A percentile compares a stretch with the other conserved stretches of the same genome.
These are phyloP conservation scores for Shiraia sp. DNA, from an alignment of 2,329 filamentous ascomycete genomes.

Conservation along the genomic window DNA sequence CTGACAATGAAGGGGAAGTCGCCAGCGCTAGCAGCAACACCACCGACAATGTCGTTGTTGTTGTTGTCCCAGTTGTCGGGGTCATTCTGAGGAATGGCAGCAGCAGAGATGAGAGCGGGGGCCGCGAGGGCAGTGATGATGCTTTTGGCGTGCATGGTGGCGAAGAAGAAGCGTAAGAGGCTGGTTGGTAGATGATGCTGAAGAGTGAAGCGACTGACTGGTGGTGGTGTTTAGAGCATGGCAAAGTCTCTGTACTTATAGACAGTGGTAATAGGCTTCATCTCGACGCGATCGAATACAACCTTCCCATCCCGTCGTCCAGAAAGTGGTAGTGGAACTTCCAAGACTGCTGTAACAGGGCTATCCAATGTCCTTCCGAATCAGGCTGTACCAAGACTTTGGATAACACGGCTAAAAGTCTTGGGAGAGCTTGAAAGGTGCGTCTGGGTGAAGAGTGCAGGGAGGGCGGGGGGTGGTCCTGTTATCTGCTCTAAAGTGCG, in stretches of 20 bases:
- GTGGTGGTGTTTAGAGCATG: no score
- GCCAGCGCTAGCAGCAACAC: constrained; percentile 22
- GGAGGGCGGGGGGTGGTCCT: no score
- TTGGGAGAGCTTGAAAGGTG: no score
- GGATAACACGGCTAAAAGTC: background rate
- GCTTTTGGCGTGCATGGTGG: constrained; percentile 29
- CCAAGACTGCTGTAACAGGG: constrained; percentile 20
- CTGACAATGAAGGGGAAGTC: constrained; percentile 37
- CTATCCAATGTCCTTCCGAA: constrained; percentile 21
- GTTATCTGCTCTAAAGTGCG: no score
- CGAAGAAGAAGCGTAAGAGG: constrained; percentile 1
- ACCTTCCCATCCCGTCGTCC: constrained; percentile 16
- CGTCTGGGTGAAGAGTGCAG: no score
- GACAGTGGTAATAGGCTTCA: no score
- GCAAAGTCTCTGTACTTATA: no score
- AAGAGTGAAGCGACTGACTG: background rate
- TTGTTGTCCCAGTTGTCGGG: constrained; percentile 2
- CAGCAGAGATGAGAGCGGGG: constrained; percentile 22
- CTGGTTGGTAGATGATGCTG: constrained; percentile 4
- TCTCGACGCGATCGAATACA: no score
- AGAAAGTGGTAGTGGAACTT: constrained; percentile 3
- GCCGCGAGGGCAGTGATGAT: constrained; percentile 26
- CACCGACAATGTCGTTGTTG: constrained; percentile 26
- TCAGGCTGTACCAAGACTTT: constrained; percentile 1
- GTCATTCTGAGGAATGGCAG: constrained; percentile 27